Base-by-base conservation (phyloP, 2,329 filamentous ascomycete genomes). In the Claviceps cyperi region DNA sequence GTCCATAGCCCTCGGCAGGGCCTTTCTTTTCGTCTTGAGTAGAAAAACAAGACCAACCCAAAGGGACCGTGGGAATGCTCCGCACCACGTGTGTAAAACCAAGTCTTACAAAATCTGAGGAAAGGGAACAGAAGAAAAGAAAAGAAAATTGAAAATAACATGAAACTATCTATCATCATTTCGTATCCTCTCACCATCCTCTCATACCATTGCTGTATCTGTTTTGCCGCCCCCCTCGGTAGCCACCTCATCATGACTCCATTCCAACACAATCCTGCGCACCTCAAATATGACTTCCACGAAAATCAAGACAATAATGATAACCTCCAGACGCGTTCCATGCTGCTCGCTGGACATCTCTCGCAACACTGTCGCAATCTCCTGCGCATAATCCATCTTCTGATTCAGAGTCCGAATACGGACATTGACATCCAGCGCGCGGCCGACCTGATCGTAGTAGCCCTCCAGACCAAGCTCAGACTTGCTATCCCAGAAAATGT, bases 321-420 rank as follows among this genome's bases (percentile, higher is more conserved):
- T 94, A 84, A 87, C 91, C 69, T 97, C 92, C 11, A 98, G 73
- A 50, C 87, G 76, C 32, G 90, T 80, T 15, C 87, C 85, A 62
- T 97, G 89, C 64, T 87, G 88, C 71, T 97, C 90, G 62, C 86
- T 94, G 50, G 94, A 75, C 62, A 90, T 82, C 65, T 96, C 88
- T 51, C 92, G 76, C 53, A 97, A 69, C 15, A 97, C 90, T 48
- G 76, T 86, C 6, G 92, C 89, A 64, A 96, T 96, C 65, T 97
- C 91, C 61, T 92, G 86, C 1, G 91, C 92, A 64, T 98, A 97
- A 61, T 95, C 91, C 79, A 98, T 94, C 70, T 94, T 94, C 69
- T 94, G 87, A 64, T 98, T 98, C 57, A 97, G 69, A 17, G 87
- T 82, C 59, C 86, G 86, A 68, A 97, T 97, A 47, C 92, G 78